Evolutionary conservation across 2,329 filamentous ascomycete genomes (phyloP), one percentile per base, ranked within the genome.

Genomic region (Ceratocystis cacaofunesta): DNA sequence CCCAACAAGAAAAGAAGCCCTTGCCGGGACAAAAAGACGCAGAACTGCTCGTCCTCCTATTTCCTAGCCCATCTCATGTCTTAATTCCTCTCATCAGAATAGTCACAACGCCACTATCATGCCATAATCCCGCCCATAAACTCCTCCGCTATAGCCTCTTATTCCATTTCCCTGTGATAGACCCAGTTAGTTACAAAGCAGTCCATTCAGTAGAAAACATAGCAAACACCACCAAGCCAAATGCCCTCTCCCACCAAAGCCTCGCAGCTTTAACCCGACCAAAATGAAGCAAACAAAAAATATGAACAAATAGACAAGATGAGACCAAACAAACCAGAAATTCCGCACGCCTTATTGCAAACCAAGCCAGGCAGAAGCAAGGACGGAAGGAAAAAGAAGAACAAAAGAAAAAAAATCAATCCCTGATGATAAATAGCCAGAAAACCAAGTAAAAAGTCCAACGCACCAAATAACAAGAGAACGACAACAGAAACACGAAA

Each of bases 391-490:
- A 41, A 41, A 36, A 41, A 12, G 10, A 41, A 12, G 12, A 15
- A 41, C 10, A 52, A 62, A 62, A 57, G 17, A 66, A 63, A 66
- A 52, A 60, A 48, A 28, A 64, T 28, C 32, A 62, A 41, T 15
- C 36, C 32, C 44, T 25, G 48, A 61, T 55, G 62, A 19, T 60
- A 50, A 65, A 46, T 61, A 41, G 36, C 60, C 60, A 25, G 22
- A 62, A 43, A 32, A 46, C 61, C 43, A 50, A 62, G 60, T 17
- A 41, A 10, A 62, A 44, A 36, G 28, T 48, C 28, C 43, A 25
- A 30, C 25, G 17, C 25, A 17, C 22, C 46, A 19, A 30, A 50
- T 48, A 28, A 28, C 12, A 19, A 46, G 28, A 36, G 52, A 57
- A 52, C 48, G 15, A 52, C n/a, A 52, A 12, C 48, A n/a, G n/a